Conservation (phyloP, 768 basidiomycete species). For the Naematelia encephala region DNA sequence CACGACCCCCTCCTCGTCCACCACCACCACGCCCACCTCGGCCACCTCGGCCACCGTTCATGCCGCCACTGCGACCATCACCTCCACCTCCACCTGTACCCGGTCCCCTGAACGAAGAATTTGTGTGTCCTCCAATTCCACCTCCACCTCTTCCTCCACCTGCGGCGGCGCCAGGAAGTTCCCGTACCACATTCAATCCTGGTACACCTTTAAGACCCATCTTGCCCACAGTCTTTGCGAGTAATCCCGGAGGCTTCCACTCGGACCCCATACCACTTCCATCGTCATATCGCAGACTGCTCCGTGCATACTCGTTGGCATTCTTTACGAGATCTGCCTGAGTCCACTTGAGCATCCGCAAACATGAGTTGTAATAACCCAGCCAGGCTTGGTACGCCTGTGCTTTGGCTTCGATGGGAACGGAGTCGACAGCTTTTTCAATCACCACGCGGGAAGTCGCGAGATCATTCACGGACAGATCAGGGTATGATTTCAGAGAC, state of each 20-base stretch:
- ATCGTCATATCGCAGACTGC: constrained; percentile 25
- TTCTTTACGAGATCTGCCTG: constrained; percentile 53
- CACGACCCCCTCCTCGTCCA: constrained; percentile 8
- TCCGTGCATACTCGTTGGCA: constrained; percentile 50
- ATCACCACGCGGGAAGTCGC: constrained; percentile 24
- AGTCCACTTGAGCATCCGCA: constrained; percentile 53
- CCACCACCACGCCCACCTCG: constrained; percentile 2
- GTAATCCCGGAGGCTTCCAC: constrained; percentile 51
- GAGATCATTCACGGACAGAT: constrained; percentile 9
- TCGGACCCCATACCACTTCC: constrained; percentile 11
- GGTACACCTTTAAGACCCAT: constrained; percentile 55
- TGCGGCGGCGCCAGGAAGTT: constrained; percentile 9
- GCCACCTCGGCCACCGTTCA: background rate
- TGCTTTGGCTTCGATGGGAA: constrained; percentile 54
- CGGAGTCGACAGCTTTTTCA: constrained; percentile 41
- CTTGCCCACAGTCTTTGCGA: constrained; percentile 56
- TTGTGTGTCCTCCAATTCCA: constrained; percentile 1
- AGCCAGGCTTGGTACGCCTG: constrained; percentile 58
- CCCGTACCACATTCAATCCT: constrained; percentile 43
- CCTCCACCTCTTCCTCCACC: constrained; percentile 12
- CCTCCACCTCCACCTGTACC: constrained; percentile 7
- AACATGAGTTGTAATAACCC: constrained; percentile 59
- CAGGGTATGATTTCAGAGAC: constrained; percentile 51
- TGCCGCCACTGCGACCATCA: constrained; percentile 1
- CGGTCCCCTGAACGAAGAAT: background rate